Evolutionary conservation across 306 rosid genomes (phyloP).

Genomic region (Glycine latifolia): DNA sequence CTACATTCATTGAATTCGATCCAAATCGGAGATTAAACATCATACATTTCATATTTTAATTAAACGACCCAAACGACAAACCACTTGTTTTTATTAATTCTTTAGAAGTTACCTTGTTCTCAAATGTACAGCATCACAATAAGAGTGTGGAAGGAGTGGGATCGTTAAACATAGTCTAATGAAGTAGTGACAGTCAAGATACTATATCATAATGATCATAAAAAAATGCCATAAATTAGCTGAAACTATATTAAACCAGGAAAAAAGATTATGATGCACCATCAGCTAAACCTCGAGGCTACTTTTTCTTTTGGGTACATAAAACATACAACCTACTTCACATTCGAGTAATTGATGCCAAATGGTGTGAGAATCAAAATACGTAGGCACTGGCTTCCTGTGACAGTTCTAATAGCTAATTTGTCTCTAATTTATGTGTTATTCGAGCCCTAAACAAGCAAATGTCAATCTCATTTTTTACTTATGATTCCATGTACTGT

Average conservation of each 20-base stretch:
- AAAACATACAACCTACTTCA: not conserved
- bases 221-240: not conserved
- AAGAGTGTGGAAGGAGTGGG: too few relatives aligned
- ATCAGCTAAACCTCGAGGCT: constrained; percentile 27
- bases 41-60: too few relatives aligned
- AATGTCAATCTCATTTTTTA: constrained; percentile 17
- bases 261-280: constrained; percentile 36
- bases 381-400: constrained; percentile 32
- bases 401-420: constrained; percentile 45
- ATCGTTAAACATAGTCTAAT: not conserved
- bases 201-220: not conserved
- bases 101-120: too few relatives aligned
- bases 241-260: not conserved
- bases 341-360: not conserved
- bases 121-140: not conserved
- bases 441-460: constrained; percentile 20
- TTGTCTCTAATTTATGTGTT: constrained; percentile 43
- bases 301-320: not conserved
- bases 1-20: too few relatives aligned
- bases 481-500: constrained; percentile 84
- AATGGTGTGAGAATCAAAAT: constrained; percentile 22
- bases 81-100: too few relatives aligned
- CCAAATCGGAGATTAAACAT: too few relatives aligned
- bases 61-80: too few relatives aligned
- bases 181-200: not conserved